Conservation (phyloP, 805 yeast genomes). For the Ogataea zsoltii region DNA sequence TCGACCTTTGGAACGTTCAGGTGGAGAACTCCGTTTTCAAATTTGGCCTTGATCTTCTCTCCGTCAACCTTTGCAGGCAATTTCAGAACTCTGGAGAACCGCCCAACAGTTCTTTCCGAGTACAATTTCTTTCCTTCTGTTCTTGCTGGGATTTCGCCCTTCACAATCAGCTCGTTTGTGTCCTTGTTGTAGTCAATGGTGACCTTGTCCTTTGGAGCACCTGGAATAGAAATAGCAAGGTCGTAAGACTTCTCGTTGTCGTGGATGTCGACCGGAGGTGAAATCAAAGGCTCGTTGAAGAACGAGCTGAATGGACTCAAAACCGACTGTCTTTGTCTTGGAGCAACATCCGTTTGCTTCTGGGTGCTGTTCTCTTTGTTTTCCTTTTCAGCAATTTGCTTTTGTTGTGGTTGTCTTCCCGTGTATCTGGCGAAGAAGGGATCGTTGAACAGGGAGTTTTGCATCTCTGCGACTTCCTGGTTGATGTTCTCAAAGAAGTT, state of each 20-base stretch:
- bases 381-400: no score
- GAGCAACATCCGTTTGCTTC: no score
- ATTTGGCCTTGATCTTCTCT: slow-evolving; percentile 46
- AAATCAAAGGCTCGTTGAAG: slow-evolving; percentile 25
- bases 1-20: slow-evolving; percentile 41
- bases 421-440: slow-evolving; percentile 26
- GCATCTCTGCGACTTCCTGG: slow-evolving; percentile 41
- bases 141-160: slow-evolving; percentile 42
- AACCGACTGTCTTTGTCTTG: not conserved
- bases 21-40: slow-evolving; percentile 42
- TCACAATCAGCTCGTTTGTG: slow-evolving; percentile 41
- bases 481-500: slow-evolving; percentile 44
- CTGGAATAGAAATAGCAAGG: slow-evolving; percentile 47
- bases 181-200: slow-evolving; percentile 48
- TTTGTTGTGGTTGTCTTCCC: not conserved
- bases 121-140: slow-evolving; percentile 16
- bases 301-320: slow-evolving; percentile 8
- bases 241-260: slow-evolving; percentile 44
- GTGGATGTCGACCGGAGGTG: slow-evolving; percentile 48
- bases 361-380: no score
- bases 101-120: slow-evolving; percentile 27
- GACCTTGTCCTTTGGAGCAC: slow-evolving; percentile 45
- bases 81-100: slow-evolving; percentile 43
- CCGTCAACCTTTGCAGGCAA: slow-evolving; percentile 46
- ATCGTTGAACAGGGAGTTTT: slow-evolving; percentile 33